Evolutionary conservation across 306 rosid genomes (phyloP), one percentile per base, ranked within the genome.

Genomic region (peach (Prunus persica)): DNA sequence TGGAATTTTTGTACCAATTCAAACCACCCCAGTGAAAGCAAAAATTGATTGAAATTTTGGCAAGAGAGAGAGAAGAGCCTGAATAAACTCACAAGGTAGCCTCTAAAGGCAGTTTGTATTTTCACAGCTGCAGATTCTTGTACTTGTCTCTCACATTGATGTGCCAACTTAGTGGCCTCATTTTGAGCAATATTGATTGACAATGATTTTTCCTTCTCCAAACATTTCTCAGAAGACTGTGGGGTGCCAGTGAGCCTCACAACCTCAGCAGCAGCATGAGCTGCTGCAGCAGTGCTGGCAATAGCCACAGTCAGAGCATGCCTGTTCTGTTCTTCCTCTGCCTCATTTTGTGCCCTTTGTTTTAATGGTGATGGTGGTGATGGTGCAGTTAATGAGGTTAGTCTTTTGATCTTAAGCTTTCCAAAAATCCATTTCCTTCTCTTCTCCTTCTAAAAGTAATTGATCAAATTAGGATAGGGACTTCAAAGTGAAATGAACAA

Each of bases 371-470:
- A 38, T 80, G 83, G 61, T 50, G 83, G 19, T 51, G 76, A 65
- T 64, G 93, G 86, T 34, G 82, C 94, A 28, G 87, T 67, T 65
- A 91, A 67, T 60, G 96, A 82, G 73, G 90, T 74, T 65, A 85
- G 45, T 71, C 90, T 86, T 78, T 91, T 86, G 58, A 60, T 76
- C 84, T 63, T 88, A 60, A 90, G 27, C 84, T 86, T 91, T 72
- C 96, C 97, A 77, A 84, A 89, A 63, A 85, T 56, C 97, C 94
- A 87, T 86, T 83, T 87, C 81, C 94, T 90, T 86, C 88, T 94
- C 88, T 88, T 91, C 74, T 88, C 96, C 84, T 87, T 87, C 92
- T 88, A 82, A 56, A 58, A 72, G 69, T 57, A 63, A 14, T 61
- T 38, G 4, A 64, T 5, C 20, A 71, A 50, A 71, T 79, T 43